Conservation (phyloP, 2,329 filamentous ascomycete species). For the Penicillium polonicum region DNA sequence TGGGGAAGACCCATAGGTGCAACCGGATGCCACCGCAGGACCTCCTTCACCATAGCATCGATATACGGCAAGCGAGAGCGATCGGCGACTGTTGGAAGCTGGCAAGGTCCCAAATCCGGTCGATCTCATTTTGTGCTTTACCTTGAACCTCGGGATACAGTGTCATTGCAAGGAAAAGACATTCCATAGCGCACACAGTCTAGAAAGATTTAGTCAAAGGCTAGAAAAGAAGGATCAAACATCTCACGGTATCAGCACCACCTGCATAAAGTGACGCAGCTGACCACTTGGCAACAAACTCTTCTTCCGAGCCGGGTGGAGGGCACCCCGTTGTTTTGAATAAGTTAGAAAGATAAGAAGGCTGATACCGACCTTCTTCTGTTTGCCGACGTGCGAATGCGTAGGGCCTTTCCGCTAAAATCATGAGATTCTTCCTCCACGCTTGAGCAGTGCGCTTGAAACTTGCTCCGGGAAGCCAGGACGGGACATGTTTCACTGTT, state of each 20-base stretch:
- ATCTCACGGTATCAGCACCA: slow-evolving; percentile 34
- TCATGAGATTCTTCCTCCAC: too few species aligned
- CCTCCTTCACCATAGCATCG: slow-evolving; percentile 41
- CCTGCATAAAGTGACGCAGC: too few species aligned
- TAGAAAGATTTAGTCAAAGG: slow-evolving; percentile 16
- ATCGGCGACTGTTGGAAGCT: slow-evolving; percentile 41
- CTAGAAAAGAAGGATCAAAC: neutral
- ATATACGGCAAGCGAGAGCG: slow-evolving; percentile 38
- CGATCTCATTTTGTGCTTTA: slow-evolving; percentile 49
- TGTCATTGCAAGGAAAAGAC: slow-evolving; percentile 47
- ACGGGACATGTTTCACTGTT: too few species aligned
- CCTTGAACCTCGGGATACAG: slow-evolving; percentile 53
- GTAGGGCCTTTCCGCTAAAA: too few species aligned
- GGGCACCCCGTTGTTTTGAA: too few species aligned
- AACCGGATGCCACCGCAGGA: slow-evolving; percentile 38
- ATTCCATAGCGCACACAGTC: slow-evolving; percentile 42
- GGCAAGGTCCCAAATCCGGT: slow-evolving; percentile 38
- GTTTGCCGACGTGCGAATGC: too few species aligned
- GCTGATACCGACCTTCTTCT: too few species aligned
- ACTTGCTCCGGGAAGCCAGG: too few species aligned
- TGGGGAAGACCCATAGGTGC: slow-evolving; percentile 27
- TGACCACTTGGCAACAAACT: too few species aligned
- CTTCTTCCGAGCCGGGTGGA: too few species aligned
- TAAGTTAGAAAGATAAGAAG: too few species aligned
- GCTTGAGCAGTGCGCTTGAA: too few species aligned